These are phyloP conservation scores for Penicillium sp. DNA, from an alignment of 2,329 filamentous ascomycete genomes.

Conservation along the genomic window DNA sequence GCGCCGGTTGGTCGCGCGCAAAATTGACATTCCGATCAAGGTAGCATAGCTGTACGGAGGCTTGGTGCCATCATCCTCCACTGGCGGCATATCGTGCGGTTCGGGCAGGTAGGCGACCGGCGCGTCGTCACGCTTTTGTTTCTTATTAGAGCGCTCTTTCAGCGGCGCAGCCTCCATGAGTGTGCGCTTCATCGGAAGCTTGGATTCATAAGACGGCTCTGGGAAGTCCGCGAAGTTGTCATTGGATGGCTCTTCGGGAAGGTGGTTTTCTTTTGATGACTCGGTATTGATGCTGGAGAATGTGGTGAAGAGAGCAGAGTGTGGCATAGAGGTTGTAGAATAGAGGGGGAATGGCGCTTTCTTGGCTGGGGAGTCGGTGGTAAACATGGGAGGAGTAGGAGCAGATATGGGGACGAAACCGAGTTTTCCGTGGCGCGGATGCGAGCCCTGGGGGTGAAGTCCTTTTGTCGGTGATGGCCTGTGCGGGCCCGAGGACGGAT, in stretches of 20 bases:
- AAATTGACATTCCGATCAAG: constrained; percentile 94
- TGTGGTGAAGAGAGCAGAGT: constrained; percentile 49
- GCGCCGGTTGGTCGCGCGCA: constrained; percentile 76
- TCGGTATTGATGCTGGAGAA: constrained; percentile 47
- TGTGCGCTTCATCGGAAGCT: constrained; percentile 53
- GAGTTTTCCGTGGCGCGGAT: constrained; percentile 57
- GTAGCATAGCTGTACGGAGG: constrained; percentile 91
- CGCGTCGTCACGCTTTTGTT: constrained; percentile 59
- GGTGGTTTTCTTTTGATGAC: constrained; percentile 49
- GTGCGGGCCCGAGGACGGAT: constrained; percentile 53
- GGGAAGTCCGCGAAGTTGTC: constrained; percentile 48
- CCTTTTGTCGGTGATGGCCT: constrained; percentile 69
- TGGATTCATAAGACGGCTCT: constrained; percentile 44
- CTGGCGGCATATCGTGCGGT: constrained; percentile 73
- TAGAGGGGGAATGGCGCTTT: constrained; percentile 36
- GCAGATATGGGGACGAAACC: constrained; percentile 60
- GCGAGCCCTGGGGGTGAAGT: constrained; percentile 52
- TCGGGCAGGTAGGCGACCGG: constrained; percentile 57
- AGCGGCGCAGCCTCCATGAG: constrained; percentile 71
- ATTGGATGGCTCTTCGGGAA: constrained; percentile 37
- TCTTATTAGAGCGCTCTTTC: constrained; percentile 69
- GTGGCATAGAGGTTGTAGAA: constrained; percentile 35
- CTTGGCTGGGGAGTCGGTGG: constrained; percentile 49
- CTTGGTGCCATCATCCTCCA: constrained; percentile 84
- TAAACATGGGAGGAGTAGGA: constrained; percentile 42